Evolutionary conservation across 2,329 filamentous ascomycete species (phyloP), one percentile per base, ranked within the genome.

Genomic region (Geosmithia putterillii): DNA sequence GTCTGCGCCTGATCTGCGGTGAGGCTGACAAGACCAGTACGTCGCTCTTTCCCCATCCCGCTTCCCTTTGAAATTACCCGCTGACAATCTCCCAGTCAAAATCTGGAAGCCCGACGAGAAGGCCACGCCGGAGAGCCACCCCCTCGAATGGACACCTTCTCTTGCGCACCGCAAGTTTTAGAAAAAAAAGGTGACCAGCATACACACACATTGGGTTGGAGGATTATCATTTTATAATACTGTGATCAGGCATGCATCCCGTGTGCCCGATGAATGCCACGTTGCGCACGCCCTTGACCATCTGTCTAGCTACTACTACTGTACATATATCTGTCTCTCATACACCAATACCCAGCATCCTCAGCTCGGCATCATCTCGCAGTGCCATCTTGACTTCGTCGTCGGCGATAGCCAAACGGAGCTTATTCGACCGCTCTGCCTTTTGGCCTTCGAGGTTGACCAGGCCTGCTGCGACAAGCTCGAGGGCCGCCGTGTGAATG

Each of bases 51-150:
- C 20, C 19, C 17, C 14, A 28, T 20, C 21, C 12, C 35, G 7
- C 3, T 17, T 6, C 6, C 14, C 20, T 22, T 17, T 15, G 8
- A 8, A 48, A 25, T 53, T 61, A 54, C 64, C 52, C 28, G 6
- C 28, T 32, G 15, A 32, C 10, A 32, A 32, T 47, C 43, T 42
- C 5, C 7, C 38, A 80, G 73, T 95, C 61, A 96, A 98, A 74
- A 79, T 98, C 45, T 98, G 92, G 92, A 94, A 89, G 62, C 84
- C 83, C 52, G 92, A 98, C 59, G 86, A 94, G 40, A 77, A 83
- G 43, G 92, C 92, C 17, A 95, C 90, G 1, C 83, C 84, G 34
- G 87, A 96, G 60, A 85, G 84, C 2, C 88, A 96, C 63, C 92
- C 92, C 2, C 63, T 98, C 38, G 82, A 94, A 38, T 98, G 92